Base-by-base conservation (phyloP, 257 asterid genomes). In the Solanum chmielewskii region DNA sequence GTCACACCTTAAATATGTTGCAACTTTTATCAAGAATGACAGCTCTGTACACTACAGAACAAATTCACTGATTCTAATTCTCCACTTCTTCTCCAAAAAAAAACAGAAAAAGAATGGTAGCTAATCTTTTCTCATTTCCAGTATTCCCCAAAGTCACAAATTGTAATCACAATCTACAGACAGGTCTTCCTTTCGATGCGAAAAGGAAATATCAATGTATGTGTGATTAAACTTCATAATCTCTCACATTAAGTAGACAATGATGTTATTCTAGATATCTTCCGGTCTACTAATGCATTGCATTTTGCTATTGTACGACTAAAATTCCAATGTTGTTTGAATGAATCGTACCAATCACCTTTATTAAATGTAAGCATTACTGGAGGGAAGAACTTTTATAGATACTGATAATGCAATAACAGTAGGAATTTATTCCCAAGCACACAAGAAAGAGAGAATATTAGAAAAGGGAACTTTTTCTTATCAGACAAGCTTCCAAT, bases 341-440 rank as follows among this genome's bases (percentile, higher is more conserved):
- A 85, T 68, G 87, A 52, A 85, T 71, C 85, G 70, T 85, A 49
- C 52, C 75, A 60, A 37, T 59, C 52, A 56, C 37, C 56, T 64
- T 70, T 84, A 70, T 83, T 84, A 89, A 87, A 87, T 90, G 85
- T 91, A 85, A 83, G 88, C 88, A 92, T 85, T 86, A 89, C 82
- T 3, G 49, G 52, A 62, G 86, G 71, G 85, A 85, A 86, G 29
- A 39, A 90, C 90, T 88, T 93, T 90, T 85, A 73, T 78, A 88
- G 95, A 94, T 91, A 88, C 92, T 89, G 93, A 91, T 86, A 90
- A 89, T 91, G 94, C 93, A 89, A 89, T 69, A 85, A 88, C 74
- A 90, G 86, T 29, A 86, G 91, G 97, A 93, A 94, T 91, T 91
- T 93, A 92, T 95, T 95, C 98, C 91, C 91, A 92, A 90, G 94